Base-by-base conservation (phyloP, 352 stramenopile species). In the Globisporangium takayamanum region DNA sequence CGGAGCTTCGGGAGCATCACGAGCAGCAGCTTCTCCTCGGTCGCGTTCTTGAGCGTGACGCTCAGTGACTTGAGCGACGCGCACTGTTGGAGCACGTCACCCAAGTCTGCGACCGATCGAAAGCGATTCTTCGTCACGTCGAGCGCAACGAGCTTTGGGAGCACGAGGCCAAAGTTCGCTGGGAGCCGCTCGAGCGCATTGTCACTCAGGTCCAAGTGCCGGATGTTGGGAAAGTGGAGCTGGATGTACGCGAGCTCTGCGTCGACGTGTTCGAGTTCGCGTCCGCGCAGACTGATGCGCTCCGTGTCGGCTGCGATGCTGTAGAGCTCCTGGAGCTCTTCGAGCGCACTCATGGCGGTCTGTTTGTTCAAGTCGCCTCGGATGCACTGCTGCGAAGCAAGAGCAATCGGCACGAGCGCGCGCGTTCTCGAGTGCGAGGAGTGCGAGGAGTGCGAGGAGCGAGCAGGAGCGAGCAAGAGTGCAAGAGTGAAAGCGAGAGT, bases 11-110 rank as follows among this genome's bases (percentile, higher is more conserved):
- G 78, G 5, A 91, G 67, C 71, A 86, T 82, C 41, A 73, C 63
- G 7, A 75, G 63, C 10, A 91, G 48, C 18, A 87, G 52, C 26
- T 75, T 72, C 47, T 91, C 78, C 11, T 86, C 69, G 5, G 70
- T 67, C 33, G 69, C 53, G 33, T 59, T 80, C 26, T 59, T 70
- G 11, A 91, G 62, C 14, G 75, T 73, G 46, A 89, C 53, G 52
- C 72, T 80, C 20, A 91, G 67, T 39, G 75, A 87, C 44, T 87
- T 87, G 25, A 91, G 59, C 2, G 68, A 74, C n/a, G 60, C 46
- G 49, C 80, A 87, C 3, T 54, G 36, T 20, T 71, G 56, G n/a
- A 89, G 53, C 15, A 72, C 71, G 5, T 77, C 66, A 5, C 66
- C 68, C 5, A 91, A 59, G 4, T 72, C 69, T 2, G 66, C 62